Conservation (phyloP, 306 rosid genomes). For the Sechiopsis laciniata region DNA sequence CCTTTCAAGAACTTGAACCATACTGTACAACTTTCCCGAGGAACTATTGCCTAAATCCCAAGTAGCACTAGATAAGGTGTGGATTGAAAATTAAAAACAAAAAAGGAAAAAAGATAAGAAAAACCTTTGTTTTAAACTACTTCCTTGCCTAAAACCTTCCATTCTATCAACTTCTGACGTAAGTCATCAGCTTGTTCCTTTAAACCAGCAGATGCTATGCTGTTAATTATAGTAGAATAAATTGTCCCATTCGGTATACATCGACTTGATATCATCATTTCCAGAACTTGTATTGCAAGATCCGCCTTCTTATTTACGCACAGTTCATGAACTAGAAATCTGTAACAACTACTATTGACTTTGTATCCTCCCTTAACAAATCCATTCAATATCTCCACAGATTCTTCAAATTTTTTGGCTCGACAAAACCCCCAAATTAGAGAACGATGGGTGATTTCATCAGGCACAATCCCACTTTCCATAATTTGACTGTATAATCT, state of each 20-base stretch:
- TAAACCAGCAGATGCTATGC: slow-evolving; percentile 73
- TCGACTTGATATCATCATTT: slow-evolving; percentile 55
- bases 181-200: slow-evolving; percentile 59
- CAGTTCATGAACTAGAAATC: slow-evolving; percentile 52
- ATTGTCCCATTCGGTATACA: slow-evolving; percentile 46
- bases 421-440: slow-evolving; percentile 56
- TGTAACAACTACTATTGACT: slow-evolving; percentile 39
- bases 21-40: slow-evolving; percentile 9
- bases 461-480: slow-evolving; percentile 51
- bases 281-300: slow-evolving; percentile 62
- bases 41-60: slow-evolving; percentile 29
- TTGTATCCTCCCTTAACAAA: slow-evolving; percentile 35
- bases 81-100: background rate
- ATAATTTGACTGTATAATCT: slow-evolving; percentile 50
- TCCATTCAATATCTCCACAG: slow-evolving; percentile 45
- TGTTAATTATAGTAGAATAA: slow-evolving; percentile 47
- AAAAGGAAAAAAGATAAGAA: background rate
- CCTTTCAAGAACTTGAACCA: slow-evolving; percentile 9
- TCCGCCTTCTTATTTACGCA: slow-evolving; percentile 57
- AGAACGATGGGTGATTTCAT: slow-evolving; percentile 65
- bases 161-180: slow-evolving; percentile 47
- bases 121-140: slow-evolving; percentile 23
- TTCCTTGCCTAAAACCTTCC: slow-evolving; percentile 46
- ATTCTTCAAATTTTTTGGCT: slow-evolving; percentile 47
- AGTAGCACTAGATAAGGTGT: slow-evolving; percentile 13